These are phyloP conservation scores for Conoideocrella luteorostrata DNA, from an alignment of 2,329 filamentous ascomycete genomes.

Conservation along the genomic window DNA sequence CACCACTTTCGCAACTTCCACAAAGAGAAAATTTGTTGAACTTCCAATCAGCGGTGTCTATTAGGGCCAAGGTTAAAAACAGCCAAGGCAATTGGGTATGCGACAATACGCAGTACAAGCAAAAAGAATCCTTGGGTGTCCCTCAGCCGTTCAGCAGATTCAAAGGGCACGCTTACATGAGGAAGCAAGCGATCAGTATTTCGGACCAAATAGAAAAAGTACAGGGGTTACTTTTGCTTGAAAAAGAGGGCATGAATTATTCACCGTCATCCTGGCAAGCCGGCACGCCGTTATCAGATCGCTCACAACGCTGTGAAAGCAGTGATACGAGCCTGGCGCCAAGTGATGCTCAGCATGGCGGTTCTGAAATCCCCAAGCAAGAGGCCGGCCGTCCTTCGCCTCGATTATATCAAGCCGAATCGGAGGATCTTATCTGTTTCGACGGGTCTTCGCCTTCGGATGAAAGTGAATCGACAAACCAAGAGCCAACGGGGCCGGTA, in stretches of 20 bases:
- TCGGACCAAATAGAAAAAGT: no score
- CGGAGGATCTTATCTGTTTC: constrained; percentile 1
- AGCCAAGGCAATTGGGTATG: constrained; percentile 1
- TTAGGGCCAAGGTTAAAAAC: constrained; percentile 5
- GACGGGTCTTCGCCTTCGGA: constrained; percentile 3
- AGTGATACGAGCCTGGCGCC: no score
- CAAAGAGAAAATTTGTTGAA: not conserved
- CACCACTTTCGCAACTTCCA: not conserved
- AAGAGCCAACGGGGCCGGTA: no score
- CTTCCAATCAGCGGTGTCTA: constrained; percentile 12
- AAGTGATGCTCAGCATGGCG: no score
- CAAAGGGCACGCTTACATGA: not conserved
- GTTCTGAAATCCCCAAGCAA: no score
- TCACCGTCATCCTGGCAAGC: no score
- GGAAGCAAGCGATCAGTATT: not conserved
- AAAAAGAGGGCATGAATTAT: no score
- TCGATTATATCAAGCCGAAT: not conserved
- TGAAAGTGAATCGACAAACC: no score
- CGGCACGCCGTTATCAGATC: no score
- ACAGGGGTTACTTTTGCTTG: no score
- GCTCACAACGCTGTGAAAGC: no score
- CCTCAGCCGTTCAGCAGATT: not conserved
- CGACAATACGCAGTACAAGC: constrained; percentile 11
- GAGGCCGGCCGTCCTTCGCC: constrained; percentile 4
- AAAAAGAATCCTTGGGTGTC: not conserved